A percentile compares a stretch with the other conserved stretches of the same genome.
These are phyloP conservation scores for Cryptosporidium andersoni DNA, from an alignment of 169 alveolate species.

Conservation along the genomic window DNA sequence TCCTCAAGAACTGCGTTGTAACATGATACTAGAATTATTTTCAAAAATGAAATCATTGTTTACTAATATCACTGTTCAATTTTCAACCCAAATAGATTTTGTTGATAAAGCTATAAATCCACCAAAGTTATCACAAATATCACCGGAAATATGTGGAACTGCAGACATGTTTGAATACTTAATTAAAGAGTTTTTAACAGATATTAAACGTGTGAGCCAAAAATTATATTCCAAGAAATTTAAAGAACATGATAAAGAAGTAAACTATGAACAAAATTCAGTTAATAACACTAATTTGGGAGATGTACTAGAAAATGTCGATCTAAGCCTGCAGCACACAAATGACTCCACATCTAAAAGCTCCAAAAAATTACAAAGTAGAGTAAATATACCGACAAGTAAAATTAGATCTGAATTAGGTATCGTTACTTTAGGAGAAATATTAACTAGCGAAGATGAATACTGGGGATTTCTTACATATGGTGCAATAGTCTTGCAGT, in stretches of 20 bases:
- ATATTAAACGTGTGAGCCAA: slow-evolving; percentile 46
- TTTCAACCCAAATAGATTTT: slow-evolving; percentile 1
- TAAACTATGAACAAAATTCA: not conserved
- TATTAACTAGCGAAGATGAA: slow-evolving; percentile 46
- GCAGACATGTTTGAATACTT: slow-evolving; percentile 26
- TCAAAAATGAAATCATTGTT: slow-evolving; percentile 45
- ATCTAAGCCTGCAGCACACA: not conserved
- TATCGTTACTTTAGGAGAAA: slow-evolving; percentile 39
- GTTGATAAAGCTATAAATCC: slow-evolving; percentile 43
- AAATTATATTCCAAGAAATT: slow-evolving; percentile 30
- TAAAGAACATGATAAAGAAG: slow-evolving; percentile 12
- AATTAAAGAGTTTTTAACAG: slow-evolving; percentile 44
- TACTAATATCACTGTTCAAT: not conserved
- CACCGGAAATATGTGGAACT: not conserved
- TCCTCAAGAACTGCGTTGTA: slow-evolving; percentile 56
- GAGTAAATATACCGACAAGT: slow-evolving; percentile 10
- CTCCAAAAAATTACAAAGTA: slow-evolving; percentile 2
- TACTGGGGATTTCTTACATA: slow-evolving; percentile 46
- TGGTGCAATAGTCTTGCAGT: slow-evolving; percentile 49
- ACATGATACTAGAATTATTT: slow-evolving; percentile 50
- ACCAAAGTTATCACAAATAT: not conserved
- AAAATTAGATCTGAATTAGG: slow-evolving; percentile 55
- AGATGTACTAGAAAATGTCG: not conserved
- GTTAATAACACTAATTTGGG: not conserved
- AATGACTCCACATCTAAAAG: not conserved